Base-by-base conservation (phyloP, 2,329 filamentous ascomycete genomes). In the Cadophora gregata region DNA sequence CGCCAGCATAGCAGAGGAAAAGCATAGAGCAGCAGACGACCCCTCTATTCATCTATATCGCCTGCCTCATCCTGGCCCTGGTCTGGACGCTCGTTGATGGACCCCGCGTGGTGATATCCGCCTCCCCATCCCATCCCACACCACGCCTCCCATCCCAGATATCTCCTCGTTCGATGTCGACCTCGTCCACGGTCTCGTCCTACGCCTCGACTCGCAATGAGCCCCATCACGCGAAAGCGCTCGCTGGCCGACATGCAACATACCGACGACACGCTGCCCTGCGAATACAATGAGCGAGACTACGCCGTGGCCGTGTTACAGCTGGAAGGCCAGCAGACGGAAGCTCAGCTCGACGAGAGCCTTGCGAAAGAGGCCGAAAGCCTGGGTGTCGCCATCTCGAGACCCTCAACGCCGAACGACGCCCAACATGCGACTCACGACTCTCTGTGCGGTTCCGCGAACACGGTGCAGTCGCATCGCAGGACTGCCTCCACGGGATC, bases 241-340 rank as follows among this genome's bases (percentile, higher is more conserved):
- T 73, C 73, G 36, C 67, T 72, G 50, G 64, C 67, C 19, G 70
- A 74, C 42, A 70, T 72, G 68, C 70, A 71, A 48, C 36, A 29
- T 36, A 27, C 61, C 12, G 70, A 69, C 12, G 53, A 21, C 45
- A 14, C 62, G 38, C 58, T 64, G 21, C 65, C 64, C 25, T 62
- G 61, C 36, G 73, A 76, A 63, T 73, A 69, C 65, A 72, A 70
- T 61, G 73, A 77, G 27, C 64, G 55, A 21, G 70, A 76, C 24
- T 77, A 76, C 59, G 36, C 62, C 19, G 68, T 69, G 42, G 75
- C 76, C 60, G 76, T 77, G 38, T 63, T 77, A 61, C 75, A 72
- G 55, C 66, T 76, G 29, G 69, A 72, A 5, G 53, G 59, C 31
- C 67, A 69, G 4, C 66, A 70, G 59, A 75, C 73, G 9, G 76